Base-by-base conservation (phyloP, 495 filamentous ascomycete species). In the Pseudevernia furfuracea region DNA sequence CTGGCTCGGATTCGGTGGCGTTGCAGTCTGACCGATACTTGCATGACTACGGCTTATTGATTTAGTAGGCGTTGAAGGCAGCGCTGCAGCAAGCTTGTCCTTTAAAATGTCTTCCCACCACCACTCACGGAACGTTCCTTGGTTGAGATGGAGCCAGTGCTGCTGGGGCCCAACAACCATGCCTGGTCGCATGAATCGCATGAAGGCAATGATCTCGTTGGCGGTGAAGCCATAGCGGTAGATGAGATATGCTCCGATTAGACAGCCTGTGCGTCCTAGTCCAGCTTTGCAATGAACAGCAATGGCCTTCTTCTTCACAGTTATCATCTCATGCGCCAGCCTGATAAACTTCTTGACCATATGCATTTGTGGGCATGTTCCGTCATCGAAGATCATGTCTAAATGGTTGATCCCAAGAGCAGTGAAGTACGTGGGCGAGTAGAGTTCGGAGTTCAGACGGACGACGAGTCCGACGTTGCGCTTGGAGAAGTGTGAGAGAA, bases 131-230 rank as follows among this genome's bases (percentile, higher is more conserved):
- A 99, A 99, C 28, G 87, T 84, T 17, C 88, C 88, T 77, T 99
- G 94, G 79, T 99, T 96, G 62, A 97, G 85, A 72, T 97, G 94
- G 23, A 99, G 82, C 94, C 94, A 99, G 74, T 99, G 94, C 75
- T 99, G 94, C 71, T 99, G 94, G n/a, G 94, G 94, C 1, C 94
- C 94, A 39, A 99, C 94, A 3, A 99, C 94, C 94, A 99, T 99
- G 28, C 94, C 94, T 0, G 94, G 94, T 41, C 94, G 86, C 94
- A 97, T 99, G 77, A 99, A 99, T 65, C 94, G 86, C 94, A 99
- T 97, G 76, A 90, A 99, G 8, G 94, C 89, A 75, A 99, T 99
- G 69, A 97, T 84, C 75, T 99, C 94, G 72, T 97, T 96, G 41
- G 95, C 94, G 1, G 93, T 97, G 72, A 97, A 99, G n/a, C 91